Evolutionary conservation across 192 early-diverging fungal genomes (phyloP).

Genomic region (Coemansia sp.): DNA sequence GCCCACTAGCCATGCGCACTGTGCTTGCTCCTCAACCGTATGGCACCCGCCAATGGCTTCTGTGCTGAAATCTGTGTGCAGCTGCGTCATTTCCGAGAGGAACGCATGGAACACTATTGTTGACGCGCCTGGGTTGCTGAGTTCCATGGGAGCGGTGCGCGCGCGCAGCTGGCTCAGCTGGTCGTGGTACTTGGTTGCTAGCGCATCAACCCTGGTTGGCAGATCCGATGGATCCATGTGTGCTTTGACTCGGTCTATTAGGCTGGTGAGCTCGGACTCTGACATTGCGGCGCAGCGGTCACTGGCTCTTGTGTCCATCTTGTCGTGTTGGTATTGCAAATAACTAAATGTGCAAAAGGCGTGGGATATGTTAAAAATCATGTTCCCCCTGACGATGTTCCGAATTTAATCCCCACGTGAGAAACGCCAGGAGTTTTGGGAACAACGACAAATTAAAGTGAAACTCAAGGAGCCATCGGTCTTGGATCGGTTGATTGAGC

Average conservation of each 20-base stretch:
- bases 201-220: not conserved
- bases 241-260: not conserved
- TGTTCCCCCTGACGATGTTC: no score
- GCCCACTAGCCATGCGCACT: not conserved
- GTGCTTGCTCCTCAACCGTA: not conserved
- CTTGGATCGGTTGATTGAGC: no score
- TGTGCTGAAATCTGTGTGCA: not conserved
- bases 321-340: not conserved
- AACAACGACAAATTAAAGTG: no score
- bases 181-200: slow-evolving; percentile 12
- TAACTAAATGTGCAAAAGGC: no score
- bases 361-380: no score
- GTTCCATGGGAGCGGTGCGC: not conserved
- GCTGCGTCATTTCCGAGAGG: not conserved
- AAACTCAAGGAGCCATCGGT: no score
- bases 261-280: not conserved
- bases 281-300: not conserved
- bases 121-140: not conserved
- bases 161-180: not conserved
- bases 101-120: not conserved
- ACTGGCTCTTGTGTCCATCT: slow-evolving; percentile 7
- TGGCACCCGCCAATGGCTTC: not conserved
- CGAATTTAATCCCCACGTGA: no score
- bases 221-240: not conserved
- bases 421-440: no score